Base-by-base conservation (phyloP, 441 rosid species). In the Corymbia calophylla region DNA sequence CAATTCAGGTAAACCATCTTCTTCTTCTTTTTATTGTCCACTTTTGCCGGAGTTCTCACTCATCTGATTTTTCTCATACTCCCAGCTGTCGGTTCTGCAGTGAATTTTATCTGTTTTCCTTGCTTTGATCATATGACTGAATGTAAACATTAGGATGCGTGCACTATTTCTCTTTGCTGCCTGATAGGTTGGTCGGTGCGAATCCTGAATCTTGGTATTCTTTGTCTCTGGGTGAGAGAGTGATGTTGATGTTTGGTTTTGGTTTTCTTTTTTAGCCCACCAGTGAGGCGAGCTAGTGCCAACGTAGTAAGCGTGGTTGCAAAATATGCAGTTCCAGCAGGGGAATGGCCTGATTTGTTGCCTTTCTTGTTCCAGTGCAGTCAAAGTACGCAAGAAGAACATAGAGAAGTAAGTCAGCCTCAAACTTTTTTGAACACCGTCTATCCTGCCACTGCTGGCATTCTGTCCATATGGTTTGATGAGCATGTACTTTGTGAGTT, bases 261-360 rank as follows among this genome's bases (percentile, higher is more conserved):
- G 87, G 60, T 18, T 88, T 88, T 51, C 90, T 86, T 68, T 53
- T 91, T 88, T 93, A 98, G 99, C 92, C 94, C 98, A 4, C 98
- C 97, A 2, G 99, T 98, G 90, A 94, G 99, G 91, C 96, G 98
- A 91, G 99, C 99, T 51, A 98, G 99, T 91, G 99, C 99, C 13
- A 97, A 98, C 91, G 99, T 97, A 80, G 99, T 98, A 88, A 97
- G 99, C 89, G 95, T 98, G 18, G 92, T 97, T 16, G 99, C 99
- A 1, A 98, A 98, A 93, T 97, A 98, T 73, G 99, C 99, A 25
- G 98, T 98, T 89, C 98, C 99, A 35, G 97, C 97, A 6, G 99
- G 99, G 88, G 99, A 98, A 92, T 97, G 99, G 99, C 97, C 99
- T 87, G 99, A 98, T 89, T 94, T 98, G 87, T 93, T 98, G 88